A percentile compares a stretch with the other conserved stretches of the same genome.
Evolutionary conservation across 225 moss, liverwort and hornwort genomes (phyloP).

Genomic region (Antitrichia curtipendula): DNA sequence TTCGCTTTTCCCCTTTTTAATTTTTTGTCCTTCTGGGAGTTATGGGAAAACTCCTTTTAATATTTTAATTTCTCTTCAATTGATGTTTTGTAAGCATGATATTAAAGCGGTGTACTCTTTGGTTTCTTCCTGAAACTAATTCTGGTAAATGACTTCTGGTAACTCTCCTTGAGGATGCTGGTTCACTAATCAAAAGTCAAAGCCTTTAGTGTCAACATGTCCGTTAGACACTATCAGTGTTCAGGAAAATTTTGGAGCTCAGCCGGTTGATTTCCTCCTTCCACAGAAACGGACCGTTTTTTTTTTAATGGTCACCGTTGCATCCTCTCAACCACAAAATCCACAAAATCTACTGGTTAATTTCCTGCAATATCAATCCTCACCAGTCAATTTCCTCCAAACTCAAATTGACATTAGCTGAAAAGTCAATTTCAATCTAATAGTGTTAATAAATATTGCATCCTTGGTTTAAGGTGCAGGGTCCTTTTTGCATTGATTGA

Average conservation of each 20-base stretch:
- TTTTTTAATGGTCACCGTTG: neutral
- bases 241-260: too few species aligned
- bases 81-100: neutral
- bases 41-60: neutral
- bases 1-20: neutral
- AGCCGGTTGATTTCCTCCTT: too few species aligned
- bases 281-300: accelerated
- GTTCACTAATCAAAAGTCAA: neutral
- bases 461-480: too few species aligned
- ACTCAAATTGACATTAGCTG: neutral
- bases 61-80: neutral
- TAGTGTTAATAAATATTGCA: too few species aligned
- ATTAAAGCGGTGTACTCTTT: neutral
- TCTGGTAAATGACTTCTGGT: neutral
- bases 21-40: too few species aligned
- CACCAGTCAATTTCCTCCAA: neutral
- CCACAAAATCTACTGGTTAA: neutral
- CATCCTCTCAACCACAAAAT: neutral
- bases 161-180: neutral
- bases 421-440: neutral
- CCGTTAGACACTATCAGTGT: neutral
- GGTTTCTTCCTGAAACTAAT: neutral
- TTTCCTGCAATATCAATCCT: neutral
- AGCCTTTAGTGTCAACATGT: neutral
- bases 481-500: too few species aligned